Base-by-base conservation (phyloP, 495 filamentous ascomycete species). In the Penicillium longicatenatum region DNA sequence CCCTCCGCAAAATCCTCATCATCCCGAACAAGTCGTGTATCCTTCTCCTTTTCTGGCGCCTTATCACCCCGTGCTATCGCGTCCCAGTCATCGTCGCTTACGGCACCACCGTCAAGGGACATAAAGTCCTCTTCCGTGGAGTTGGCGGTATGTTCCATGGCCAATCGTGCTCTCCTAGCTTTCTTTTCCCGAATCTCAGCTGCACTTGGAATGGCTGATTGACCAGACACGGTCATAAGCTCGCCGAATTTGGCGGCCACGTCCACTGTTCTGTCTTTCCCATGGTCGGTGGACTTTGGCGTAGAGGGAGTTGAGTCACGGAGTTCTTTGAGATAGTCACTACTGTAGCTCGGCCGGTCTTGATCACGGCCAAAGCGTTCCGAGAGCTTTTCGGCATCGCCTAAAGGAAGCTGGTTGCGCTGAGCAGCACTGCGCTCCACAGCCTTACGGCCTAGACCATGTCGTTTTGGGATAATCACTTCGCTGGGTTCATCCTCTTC, bases 1-100 rank as follows among this genome's bases (percentile, higher is more conserved):
- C 92, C 92, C 75, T 98, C 94, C 30, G 86, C 88, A n/a, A 97
- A 84, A 66, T 97, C 91, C 66, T 98, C 94, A 65, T 97, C 93
- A 51, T 96, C 92, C 24, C 81, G 80, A 4, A 91, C 81, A 9
- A 97, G 81, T n/a, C 94, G 80, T 9, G 87, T 89, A 52, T 92
- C 86, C 39, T 52, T 55, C 3, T 74, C 66, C 20, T 56, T 39
- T 24, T 59, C 48, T 9, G 17, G 10, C 7, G 9, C 4, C 81
- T 85, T 65, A 69, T 76, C 68, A 59, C 73, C 58, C 45, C 55
- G 53, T 2, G 77, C 50, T 73, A 80, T 60, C 55, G 70, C 57
- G 24, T 76, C 75, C 68, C 73, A 76, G 29, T 82, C 75, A 35
- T 70, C 69, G 26, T 81, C 80, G 26, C 78, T 72, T 26, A 79